A percentile compares a stretch with the other conserved stretches of the same genome.
phyloP scores from a whole-genome alignment of 257 asterid species.

The Thymus quinquecostatus region DNA sequence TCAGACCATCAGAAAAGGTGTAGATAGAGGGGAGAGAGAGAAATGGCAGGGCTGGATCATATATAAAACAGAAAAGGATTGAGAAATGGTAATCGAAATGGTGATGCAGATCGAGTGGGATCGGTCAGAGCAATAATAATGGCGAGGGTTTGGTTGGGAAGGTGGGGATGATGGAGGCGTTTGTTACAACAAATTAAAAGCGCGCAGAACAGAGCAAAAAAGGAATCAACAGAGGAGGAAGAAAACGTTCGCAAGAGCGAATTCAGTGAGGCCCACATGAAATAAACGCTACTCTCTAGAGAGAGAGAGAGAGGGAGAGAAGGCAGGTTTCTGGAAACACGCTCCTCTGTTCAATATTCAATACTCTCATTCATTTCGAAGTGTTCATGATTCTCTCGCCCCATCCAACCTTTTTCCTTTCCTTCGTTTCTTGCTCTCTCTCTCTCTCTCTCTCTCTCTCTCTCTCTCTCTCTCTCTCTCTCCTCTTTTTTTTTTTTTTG shows the following conservation, averaged over 20 bases:
- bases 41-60: constrained; percentile 26
- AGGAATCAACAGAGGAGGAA: constrained; percentile 37
- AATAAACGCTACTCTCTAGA: constrained; percentile 35
- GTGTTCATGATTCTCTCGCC: constrained; percentile 38
- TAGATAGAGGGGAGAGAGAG: background rate
- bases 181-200: constrained; percentile 54
- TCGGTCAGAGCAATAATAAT: constrained; percentile 39
- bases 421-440: background rate
- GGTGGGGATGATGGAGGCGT: constrained; percentile 48
- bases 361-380: constrained; percentile 31
- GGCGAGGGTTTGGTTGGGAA: constrained; percentile 44
- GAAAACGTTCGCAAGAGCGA: constrained; percentile 33
- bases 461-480: too few species aligned
- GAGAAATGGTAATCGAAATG: constrained; percentile 23
- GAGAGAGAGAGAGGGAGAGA: constrained; percentile 25
- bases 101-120: constrained; percentile 35
- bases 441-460: too few species aligned
- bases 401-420: constrained; percentile 25
- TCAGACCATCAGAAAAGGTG: constrained; percentile 28
- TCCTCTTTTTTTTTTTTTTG: too few species aligned
- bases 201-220: constrained; percentile 38
- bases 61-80: constrained; percentile 21
- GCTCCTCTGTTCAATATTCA: constrained; percentile 52
- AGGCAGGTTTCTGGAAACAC: constrained; percentile 54
- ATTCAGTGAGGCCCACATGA: constrained; percentile 47